Evolutionary conservation across 163 green algal genomes (phyloP), one percentile per base, ranked within the genome.

Genomic region (Scenedesmus sp.): DNA sequence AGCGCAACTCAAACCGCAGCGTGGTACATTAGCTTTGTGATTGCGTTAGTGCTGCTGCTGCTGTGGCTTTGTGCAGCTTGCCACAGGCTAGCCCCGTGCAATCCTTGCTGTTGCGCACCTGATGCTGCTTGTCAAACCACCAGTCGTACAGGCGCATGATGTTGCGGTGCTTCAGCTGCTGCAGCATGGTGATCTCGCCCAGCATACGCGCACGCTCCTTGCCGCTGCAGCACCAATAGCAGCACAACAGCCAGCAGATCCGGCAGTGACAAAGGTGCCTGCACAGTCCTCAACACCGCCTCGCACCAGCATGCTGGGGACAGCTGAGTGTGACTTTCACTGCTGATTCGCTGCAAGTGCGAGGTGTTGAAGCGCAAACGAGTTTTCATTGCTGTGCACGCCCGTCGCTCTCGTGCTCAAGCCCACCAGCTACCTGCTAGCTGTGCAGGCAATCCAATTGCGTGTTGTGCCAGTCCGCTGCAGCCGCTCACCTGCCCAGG

Each of bases 111-210:
- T 13, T 73, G 64, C 64, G 5, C 64, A 73, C 64, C 64, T 73
- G 64, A 4, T 73, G 64, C 70, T 79, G 70, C 70, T 79, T 79
- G 70, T 79, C 70, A 52, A 79, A 79, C 70, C 94, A 91, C 90
- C 91, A 99, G 93, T 99, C 96, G 92, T 98, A 97, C 70, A 99
- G 97, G 81, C 97, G 97, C 96, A 99, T 99, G 93, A 99, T 98
- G 94, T 99, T 99, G 90, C 98, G 98, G 96, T 99, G 98, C 92
- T 98, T 97, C 26, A 99, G 95, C 84, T 96, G 94, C 90, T 99
- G 98, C 34, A 99, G 95, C 91, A 99, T 96, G 0, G 96, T 94
- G 82, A 99, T 98, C 94, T 99, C 98, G 1, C 94, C 94, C 88
- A 99, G 98, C 59, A 99, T 88, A 0, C 97, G 95, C 55, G 99